Evolutionary conservation across 352 stramenopile species (phyloP).

Genomic region (Blastocystis sp.): DNA sequence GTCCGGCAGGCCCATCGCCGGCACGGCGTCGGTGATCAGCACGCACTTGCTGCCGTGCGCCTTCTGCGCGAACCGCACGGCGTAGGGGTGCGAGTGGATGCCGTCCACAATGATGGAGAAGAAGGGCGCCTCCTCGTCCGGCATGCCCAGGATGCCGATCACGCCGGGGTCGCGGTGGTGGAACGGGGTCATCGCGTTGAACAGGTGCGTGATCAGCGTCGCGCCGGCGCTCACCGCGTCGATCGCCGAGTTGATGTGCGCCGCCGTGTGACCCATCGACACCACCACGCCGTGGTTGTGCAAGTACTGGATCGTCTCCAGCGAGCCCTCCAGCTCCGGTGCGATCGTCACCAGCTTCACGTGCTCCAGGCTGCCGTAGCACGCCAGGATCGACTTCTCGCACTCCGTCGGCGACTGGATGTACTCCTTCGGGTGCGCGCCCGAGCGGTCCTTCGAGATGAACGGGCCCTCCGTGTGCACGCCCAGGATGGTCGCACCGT

Average conservation of each 20-base stretch:
- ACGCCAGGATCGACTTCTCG: slow-evolving; percentile 73
- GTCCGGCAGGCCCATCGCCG: slow-evolving; percentile 77
- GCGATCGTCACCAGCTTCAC: slow-evolving; percentile 81
- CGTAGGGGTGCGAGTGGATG: slow-evolving; percentile 79
- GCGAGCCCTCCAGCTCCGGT: slow-evolving; percentile 78
- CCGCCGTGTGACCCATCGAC: slow-evolving; percentile 79
- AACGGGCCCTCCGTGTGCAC: slow-evolving; percentile 84
- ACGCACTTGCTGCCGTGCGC: slow-evolving; percentile 79
- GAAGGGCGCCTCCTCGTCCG: slow-evolving; percentile 72
- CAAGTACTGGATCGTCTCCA: slow-evolving; percentile 75
- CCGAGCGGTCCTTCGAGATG: slow-evolving; percentile 79
- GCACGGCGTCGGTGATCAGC: slow-evolving; percentile 80
- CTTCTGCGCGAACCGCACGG: slow-evolving; percentile 79
- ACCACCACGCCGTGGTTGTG: slow-evolving; percentile 74
- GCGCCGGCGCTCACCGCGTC: slow-evolving; percentile 76
- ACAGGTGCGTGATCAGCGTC: slow-evolving; percentile 83
- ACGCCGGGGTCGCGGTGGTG: slow-evolving; percentile 83
- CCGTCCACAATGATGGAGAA: slow-evolving; percentile 83
- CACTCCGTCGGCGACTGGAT: slow-evolving; percentile 73
- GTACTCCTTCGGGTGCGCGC: slow-evolving; percentile 77
- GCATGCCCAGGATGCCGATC: slow-evolving; percentile 78
- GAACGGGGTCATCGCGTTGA: slow-evolving; percentile 86
- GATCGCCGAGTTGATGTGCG: slow-evolving; percentile 76
- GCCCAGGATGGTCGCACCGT: slow-evolving; percentile 78
- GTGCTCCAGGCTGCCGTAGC: slow-evolving; percentile 74